These are phyloP conservation scores for Fistulifera solaris DNA, from an alignment of 108 stramenopile genomes.

Conservation along the genomic window DNA sequence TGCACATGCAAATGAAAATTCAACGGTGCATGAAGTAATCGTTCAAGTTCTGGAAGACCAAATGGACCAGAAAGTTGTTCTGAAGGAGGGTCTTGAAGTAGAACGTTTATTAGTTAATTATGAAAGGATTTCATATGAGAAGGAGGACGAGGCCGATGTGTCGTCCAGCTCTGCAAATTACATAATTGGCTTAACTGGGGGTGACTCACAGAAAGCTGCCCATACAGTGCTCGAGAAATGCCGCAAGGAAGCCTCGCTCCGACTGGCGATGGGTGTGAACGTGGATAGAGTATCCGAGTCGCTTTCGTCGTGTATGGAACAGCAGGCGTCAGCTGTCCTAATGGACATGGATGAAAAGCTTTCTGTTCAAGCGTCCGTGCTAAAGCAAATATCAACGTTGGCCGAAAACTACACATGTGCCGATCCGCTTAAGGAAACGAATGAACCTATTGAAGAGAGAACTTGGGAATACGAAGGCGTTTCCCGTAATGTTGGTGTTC, in stretches of 20 bases:
- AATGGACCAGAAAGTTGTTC: conserved; percentile 2
- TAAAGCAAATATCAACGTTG: conserved; percentile 39
- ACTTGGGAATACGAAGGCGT: conserved; percentile 20
- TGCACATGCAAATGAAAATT: conserved; percentile 16
- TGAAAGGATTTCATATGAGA: not conserved
- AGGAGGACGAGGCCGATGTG: not conserved
- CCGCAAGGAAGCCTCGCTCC: not conserved
- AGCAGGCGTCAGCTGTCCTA: conserved; percentile 28
- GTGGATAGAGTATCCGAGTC: conserved; percentile 10
- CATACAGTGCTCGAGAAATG: not conserved
- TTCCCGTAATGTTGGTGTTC: conserved; percentile 28
- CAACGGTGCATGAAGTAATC: conserved; percentile 5
- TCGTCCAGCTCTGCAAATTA: not conserved
- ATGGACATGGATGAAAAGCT: conserved; percentile 60
- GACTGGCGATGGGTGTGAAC: not conserved
- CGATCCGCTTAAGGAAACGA: conserved; percentile 45
- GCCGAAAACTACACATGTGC: conserved; percentile 81
- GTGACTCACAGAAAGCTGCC: not conserved
- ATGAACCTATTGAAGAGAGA: conserved; percentile 24
- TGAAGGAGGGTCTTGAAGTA: conserved; percentile 1
- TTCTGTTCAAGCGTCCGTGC: conserved; percentile 43
- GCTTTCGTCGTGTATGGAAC: conserved; percentile 32
- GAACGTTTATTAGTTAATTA: not conserved
- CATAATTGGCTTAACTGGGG: not conserved
- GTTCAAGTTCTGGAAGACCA: conserved; percentile 1